Evolutionary conservation across 257 asterid genomes (phyloP).

Genomic region (Lycium ferocissimum): DNA sequence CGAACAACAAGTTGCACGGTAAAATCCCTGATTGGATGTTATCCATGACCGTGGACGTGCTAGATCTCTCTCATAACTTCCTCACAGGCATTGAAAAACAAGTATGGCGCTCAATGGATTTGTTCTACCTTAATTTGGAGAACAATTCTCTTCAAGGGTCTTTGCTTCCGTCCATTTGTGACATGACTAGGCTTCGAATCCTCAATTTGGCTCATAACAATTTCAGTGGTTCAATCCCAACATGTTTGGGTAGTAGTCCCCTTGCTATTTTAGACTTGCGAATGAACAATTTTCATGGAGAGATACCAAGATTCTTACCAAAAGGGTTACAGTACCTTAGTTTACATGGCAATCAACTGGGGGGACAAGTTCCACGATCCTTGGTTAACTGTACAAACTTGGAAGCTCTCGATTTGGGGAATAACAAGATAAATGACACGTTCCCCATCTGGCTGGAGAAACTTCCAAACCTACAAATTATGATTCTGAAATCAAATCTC

Average conservation of each 20-base stretch:
- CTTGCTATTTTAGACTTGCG: neutral
- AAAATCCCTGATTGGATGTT: neutral
- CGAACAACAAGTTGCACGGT: neutral
- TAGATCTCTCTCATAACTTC: conserved; percentile 14
- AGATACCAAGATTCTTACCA: neutral
- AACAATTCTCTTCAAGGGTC: conserved; percentile 19
- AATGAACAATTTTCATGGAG: neutral
- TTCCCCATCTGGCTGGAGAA: neutral
- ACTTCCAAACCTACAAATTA: neutral
- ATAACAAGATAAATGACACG: conserved; percentile 23
- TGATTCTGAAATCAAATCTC: neutral
- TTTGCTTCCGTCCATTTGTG: neutral
- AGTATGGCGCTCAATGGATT: neutral
- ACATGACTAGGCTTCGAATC: neutral
- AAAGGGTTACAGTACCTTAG: neutral
- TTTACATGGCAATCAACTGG: neutral
- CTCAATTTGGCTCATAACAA: conserved; percentile 5
- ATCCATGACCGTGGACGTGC: neutral
- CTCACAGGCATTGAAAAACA: neutral
- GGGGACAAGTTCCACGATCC: neutral
- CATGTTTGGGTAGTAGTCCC: neutral
- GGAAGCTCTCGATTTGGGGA: conserved; percentile 17
- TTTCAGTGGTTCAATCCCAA: neutral
- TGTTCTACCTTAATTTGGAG: neutral
- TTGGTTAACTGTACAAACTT: neutral